phyloP scores from a whole-genome alignment of 345 rosid species.

The Aurinia saxatilis region DNA sequence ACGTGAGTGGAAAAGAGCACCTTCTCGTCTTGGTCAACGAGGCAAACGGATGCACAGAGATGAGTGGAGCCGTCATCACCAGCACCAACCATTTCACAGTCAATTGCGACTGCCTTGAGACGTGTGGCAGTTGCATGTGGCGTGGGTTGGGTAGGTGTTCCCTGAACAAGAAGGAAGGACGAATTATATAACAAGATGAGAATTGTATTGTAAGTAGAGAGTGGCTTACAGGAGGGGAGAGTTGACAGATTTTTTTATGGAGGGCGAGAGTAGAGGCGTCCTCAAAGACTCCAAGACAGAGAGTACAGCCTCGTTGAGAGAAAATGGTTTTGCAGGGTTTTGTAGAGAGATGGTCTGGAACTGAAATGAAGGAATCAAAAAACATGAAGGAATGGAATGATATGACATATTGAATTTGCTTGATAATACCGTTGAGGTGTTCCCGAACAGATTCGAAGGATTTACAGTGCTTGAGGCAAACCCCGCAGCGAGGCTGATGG shows the following conservation, averaged over 20 bases:
- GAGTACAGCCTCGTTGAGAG: slow-evolving; percentile 45
- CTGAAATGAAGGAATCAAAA: neutral
- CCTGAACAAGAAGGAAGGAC: too few species aligned
- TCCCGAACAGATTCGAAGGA: slow-evolving; percentile 62
- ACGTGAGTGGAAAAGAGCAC: slow-evolving; percentile 48
- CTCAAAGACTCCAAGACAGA: slow-evolving; percentile 52
- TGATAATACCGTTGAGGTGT: slow-evolving; percentile 61
- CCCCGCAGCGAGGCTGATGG: slow-evolving; percentile 64
- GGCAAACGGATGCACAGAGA: slow-evolving; percentile 61
- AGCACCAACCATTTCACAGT: slow-evolving; percentile 78
- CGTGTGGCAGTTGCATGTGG: slow-evolving; percentile 15
- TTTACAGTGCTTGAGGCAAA: slow-evolving; percentile 69
- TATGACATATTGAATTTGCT: too few species aligned
- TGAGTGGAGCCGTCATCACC: slow-evolving; percentile 49
- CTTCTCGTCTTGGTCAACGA: slow-evolving; percentile 69
- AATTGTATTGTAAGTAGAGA: too few species aligned
- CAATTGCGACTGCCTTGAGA: slow-evolving; percentile 52
- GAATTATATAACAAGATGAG: too few species aligned
- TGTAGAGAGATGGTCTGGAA: slow-evolving; percentile 42
- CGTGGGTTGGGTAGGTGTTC: slow-evolving; percentile 11
- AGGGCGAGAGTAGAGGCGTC: slow-evolving; percentile 28
- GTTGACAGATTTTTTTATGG: slow-evolving; percentile 41
- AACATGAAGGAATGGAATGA: too few species aligned
- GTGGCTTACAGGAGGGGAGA: slow-evolving; percentile 44
- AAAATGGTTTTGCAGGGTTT: slow-evolving; percentile 40